These are phyloP conservation scores for Candida boidinii DNA, from an alignment of 805 yeast genomes.

Conservation along the genomic window DNA sequence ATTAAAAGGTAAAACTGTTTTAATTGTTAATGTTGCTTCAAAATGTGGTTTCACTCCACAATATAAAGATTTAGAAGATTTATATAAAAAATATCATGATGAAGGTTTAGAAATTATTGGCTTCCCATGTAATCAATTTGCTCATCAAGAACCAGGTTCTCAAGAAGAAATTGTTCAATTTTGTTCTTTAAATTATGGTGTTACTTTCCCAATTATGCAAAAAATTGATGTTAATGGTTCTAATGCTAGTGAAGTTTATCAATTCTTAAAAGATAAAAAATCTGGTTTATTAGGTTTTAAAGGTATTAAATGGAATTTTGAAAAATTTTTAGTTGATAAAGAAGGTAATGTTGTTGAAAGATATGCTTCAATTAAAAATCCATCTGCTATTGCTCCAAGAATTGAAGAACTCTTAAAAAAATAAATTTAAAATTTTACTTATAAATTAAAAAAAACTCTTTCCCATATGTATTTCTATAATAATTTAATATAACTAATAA, in stretches of 20 bases:
- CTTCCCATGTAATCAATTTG: conserved; percentile 91
- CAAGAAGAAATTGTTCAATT: conserved; percentile 63
- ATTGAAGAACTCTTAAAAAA: conserved; percentile 47
- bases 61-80: conserved; percentile 58
- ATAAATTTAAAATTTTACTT: too few relatives aligned
- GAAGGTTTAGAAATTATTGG: conserved; percentile 64
- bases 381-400: conserved; percentile 46
- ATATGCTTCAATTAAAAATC: conserved; percentile 58
- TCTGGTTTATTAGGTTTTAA: conserved; percentile 59
- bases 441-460: too few relatives aligned
- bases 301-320: conserved; percentile 57
- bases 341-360: conserved; percentile 46
- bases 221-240: conserved; percentile 88
- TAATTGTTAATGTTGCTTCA: conserved; percentile 83
- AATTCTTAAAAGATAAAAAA: conserved; percentile 58
- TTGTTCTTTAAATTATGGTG: conserved; percentile 81
- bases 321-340: conserved; percentile 47
- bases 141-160: conserved; percentile 66
- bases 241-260: conserved; percentile 71
- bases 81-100: conserved; percentile 57
- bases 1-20: conserved; percentile 71
- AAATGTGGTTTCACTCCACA: conserved; percentile 77
- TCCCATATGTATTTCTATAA: too few relatives aligned
- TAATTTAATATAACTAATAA: too few relatives aligned
- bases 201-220: conserved; percentile 78